Evolutionary conservation across 2,329 filamentous ascomycete species (phyloP), one percentile per base, ranked within the genome.

Genomic region (Cryphonectria radicalis): DNA sequence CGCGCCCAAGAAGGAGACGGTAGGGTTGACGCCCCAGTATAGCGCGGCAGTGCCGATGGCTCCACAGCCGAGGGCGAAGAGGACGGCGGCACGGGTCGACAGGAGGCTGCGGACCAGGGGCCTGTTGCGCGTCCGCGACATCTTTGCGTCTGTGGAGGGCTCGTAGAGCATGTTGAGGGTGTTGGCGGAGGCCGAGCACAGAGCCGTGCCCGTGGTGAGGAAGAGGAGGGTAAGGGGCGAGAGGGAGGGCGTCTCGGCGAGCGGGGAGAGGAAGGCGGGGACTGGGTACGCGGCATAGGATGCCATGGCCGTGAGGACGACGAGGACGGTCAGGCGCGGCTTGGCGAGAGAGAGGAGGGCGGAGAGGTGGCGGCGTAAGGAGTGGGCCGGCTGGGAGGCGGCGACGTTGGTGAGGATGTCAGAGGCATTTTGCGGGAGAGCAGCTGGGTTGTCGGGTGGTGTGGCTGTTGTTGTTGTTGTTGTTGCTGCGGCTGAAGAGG

Each of bases 131-230:
- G 96, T 99, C n/a, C 96, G 90, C 50, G 89, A 91, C 96, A 99
- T 99, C 77, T 92, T 90, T 63, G 94, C 93, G 80, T 99, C 96
- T 78, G 95, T 95, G 72, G 91, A 87, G 13, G 91, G 93, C 82
- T 99, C 96, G 82, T 98, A 94, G 71, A 98, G 90, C 96, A 99
- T 99, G 82, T 99, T 99, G 75, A 98, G 86, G 1, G 96, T 90
- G 80, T 99, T 99, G 60, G 96, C 96, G 72, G 92, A 93, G 60
- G 95, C 94, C n/a, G 90, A 93, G 80, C 93, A 96, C 28, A 98
- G 87, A 5, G 95, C 90, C 0, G 96, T 98, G 72, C 96, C 95
- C 4, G 90, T 90, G 0, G 95, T 97, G 67, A 99, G 90, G 84
- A 97, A 98, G 67, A 97, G 86, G 25, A 98, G 91, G 11, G 96